These are phyloP conservation scores for Fusarium piperis DNA, from an alignment of 2,329 filamentous ascomycete genomes.

Conservation along the genomic window DNA sequence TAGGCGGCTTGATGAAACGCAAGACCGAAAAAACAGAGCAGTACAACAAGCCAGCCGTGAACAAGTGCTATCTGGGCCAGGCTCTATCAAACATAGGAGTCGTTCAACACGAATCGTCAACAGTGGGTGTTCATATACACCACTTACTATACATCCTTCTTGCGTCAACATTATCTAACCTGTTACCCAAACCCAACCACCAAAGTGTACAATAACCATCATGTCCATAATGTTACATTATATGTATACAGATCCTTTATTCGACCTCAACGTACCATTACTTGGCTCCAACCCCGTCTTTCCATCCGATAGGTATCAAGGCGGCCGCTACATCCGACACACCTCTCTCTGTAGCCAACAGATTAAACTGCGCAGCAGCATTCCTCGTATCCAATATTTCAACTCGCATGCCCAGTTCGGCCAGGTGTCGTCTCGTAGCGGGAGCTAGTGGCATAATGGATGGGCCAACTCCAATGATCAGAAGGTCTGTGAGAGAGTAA, in stretches of 20 bases:
- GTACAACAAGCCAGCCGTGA: neutral
- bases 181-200: neutral
- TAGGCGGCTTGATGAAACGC: neutral
- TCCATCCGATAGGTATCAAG: constrained; percentile 87
- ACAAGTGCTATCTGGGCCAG: neutral
- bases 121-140: neutral
- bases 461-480: constrained; percentile 88
- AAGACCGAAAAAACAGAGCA: neutral
- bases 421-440: constrained; percentile 76
- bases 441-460: constrained; percentile 80
- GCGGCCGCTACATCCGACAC: constrained; percentile 87
- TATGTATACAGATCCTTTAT: constrained; percentile 11
- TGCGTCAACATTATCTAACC: neutral
- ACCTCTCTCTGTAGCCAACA: constrained; percentile 93
- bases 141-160: neutral
- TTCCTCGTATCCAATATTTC: constrained; percentile 94
- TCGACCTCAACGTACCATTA: neutral
- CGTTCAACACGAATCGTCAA: neutral
- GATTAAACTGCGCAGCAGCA: constrained; percentile 92
- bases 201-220: neutral
- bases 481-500: constrained; percentile 68
- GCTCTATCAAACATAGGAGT: neutral
- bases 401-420: constrained; percentile 81
- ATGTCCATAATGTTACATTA: constrained; percentile 1
- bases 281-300: constrained; percentile 62